Evolutionary conservation across 2,329 filamentous ascomycete species (phyloP), one percentile per base, ranked within the genome.

Genomic region (Huntiella decipiens): DNA sequence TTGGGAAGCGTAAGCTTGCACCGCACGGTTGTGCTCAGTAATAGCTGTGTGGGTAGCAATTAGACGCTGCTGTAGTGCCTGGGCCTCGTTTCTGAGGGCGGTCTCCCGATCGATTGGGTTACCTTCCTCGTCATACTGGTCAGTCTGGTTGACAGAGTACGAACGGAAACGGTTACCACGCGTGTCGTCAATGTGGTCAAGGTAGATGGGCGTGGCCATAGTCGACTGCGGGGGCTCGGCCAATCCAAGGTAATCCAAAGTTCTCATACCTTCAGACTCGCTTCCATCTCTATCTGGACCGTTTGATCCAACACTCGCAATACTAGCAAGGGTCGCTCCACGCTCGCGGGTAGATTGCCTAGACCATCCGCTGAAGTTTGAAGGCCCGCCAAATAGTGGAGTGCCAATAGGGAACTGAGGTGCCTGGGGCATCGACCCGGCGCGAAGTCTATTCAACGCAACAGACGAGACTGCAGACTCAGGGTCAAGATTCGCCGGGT

Each of bases 131-230:
- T 82, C 87, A 56, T 96, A 96, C 60, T 91, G 92, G 60, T 96
- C 88, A 62, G 93, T 95, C 47, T 93, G 92, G 61, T 98, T 98
- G 53, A 98, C 91, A 1, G 91, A 98, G 61, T 95, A 96, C 1
- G 91, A 98, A 40, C 91, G 78, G 68, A 96, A 93, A 44, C 91
- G 77, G 60, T 82, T 96, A 38, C 79, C 71, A 54, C 82, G 82
- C 53, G 84, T 73, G 58, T 83, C 79, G 51, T 79, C 77, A 50
- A 88, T 66, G 56, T 82, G 82, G 38, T 80, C 78, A 32, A 88
- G 68, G 52, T 85, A 81, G 22, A 49, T 44, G 2, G 82, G 79
- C 6, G 82, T 78, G 37, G 77, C 77, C 51, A 92, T 66, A 51
- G 79, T 80, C 45, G 83, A 80, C 58, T 93, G 85, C 15, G 91